Conservation (phyloP, 352 stramenopile genomes). For the Pythium myriotylum region DNA sequence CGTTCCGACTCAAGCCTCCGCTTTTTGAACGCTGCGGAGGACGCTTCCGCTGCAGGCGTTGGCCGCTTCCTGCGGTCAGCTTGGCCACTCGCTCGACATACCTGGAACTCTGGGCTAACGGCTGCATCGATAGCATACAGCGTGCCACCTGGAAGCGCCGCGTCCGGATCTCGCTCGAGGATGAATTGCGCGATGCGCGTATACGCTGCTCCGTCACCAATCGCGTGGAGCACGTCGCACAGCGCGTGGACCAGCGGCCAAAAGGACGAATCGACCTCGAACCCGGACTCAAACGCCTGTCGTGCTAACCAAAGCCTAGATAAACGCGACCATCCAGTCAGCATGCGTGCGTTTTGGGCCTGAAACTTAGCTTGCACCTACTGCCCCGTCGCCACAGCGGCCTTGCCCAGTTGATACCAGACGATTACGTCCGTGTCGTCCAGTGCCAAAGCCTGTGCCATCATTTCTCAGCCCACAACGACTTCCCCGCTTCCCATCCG, state of each 20-base stretch:
- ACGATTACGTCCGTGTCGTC: slow-evolving; percentile 78
- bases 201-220: slow-evolving; percentile 59
- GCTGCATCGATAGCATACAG: slow-evolving; percentile 4
- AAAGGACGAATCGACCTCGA: slow-evolving; percentile 58
- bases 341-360: background rate
- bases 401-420: slow-evolving; percentile 69
- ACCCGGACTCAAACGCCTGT: slow-evolving; percentile 56
- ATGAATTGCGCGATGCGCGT: slow-evolving; percentile 49
- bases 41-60: slow-evolving; percentile 5
- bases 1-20: slow-evolving; percentile 16
- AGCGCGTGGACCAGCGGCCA: slow-evolving; percentile 64
- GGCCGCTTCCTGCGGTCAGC: slow-evolving; percentile 5
- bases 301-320: slow-evolving; percentile 62
- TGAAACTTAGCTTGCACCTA: slow-evolving; percentile 13
- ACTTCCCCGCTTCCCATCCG: background rate
- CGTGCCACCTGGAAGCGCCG: background rate
- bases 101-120: slow-evolving; percentile 9
- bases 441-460: slow-evolving; percentile 44
- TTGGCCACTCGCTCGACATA: background rate
- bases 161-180: slow-evolving; percentile 41
- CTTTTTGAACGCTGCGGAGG: slow-evolving; percentile 29
- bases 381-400: slow-evolving; percentile 61
- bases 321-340: background rate
- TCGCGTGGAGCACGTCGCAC: slow-evolving; percentile 56
- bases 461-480: background rate